Percentiles rank a stretch among this genome's conserved stretches.
phyloP scores from a whole-genome alignment of 1,284 basidiomycete species.

The Cryptococcus depauperatus region DNA sequence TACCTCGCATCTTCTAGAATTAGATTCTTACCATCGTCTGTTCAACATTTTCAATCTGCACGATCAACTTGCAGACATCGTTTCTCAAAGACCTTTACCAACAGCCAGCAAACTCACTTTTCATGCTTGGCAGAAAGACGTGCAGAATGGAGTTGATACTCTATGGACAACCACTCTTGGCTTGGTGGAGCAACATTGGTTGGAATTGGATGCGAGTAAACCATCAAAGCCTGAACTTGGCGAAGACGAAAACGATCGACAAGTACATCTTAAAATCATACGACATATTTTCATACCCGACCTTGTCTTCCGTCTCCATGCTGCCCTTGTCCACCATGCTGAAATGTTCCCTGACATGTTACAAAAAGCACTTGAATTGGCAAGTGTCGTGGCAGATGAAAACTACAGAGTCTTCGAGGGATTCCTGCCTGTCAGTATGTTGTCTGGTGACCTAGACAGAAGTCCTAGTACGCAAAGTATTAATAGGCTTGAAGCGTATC shows the following conservation, averaged over 20 bases:
- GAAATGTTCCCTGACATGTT: constrained; percentile 63
- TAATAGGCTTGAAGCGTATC: constrained; percentile 58
- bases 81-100: constrained; percentile 20
- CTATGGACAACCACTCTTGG: constrained; percentile 42
- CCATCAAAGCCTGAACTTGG: not conserved
- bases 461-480: constrained; percentile 48
- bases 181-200: constrained; percentile 49
- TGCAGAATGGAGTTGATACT: constrained; percentile 37
- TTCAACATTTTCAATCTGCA: constrained; percentile 33
- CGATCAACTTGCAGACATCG: constrained; percentile 33
- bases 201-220: constrained; percentile 15
- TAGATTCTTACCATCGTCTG: constrained; percentile 23
- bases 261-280: constrained; percentile 65
- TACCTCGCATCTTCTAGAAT: constrained; percentile 41
- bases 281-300: constrained; percentile 87
- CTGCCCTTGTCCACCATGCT: constrained; percentile 60
- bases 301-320: constrained; percentile 76
- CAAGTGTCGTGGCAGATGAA: constrained; percentile 80
- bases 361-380: constrained; percentile 65
- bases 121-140: constrained; percentile 26
- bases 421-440: constrained; percentile 52
- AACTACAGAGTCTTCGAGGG: constrained; percentile 79
- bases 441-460: not conserved
- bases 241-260: constrained; percentile 37
- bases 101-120: constrained; percentile 33